Conservation (phyloP, 305 asterid species). For the Petunia hybrid region DNA sequence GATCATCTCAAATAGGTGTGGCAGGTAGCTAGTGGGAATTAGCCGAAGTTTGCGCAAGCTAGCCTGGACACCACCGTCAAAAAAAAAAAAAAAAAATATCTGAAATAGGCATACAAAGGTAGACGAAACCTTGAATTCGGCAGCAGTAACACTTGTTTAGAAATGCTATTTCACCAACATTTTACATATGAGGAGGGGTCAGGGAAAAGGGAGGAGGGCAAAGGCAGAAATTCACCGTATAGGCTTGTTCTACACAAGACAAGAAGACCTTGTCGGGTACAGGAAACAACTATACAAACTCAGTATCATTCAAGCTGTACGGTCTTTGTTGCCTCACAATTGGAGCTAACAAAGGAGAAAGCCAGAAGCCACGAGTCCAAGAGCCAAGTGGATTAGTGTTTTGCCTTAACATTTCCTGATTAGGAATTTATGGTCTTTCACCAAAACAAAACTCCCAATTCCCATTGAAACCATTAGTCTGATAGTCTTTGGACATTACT, state of each 20-base stretch:
- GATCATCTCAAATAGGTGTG: background rate
- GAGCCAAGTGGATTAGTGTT: background rate
- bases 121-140: background rate
- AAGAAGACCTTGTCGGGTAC: background rate
- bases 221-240: background rate
- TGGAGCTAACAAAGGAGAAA: background rate
- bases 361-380: background rate
- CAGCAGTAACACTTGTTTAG: background rate
- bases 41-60: too few relatives aligned
- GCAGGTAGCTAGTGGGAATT: too few relatives aligned
- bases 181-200: background rate
- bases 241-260: background rate
- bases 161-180: background rate
- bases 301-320: background rate
- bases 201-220: background rate
- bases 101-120: background rate
- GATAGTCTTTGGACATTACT: background rate
- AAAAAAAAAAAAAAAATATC: background rate
- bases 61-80: too few relatives aligned
- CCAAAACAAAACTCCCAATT: background rate
- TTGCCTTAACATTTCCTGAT: background rate
- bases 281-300: background rate
- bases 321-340: background rate
- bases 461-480: background rate
- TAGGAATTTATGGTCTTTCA: background rate